Evolutionary conservation across 1,284 basidiomycete genomes (phyloP), one percentile per base, ranked within the genome.

Genomic region (Dichomitus squalens): DNA sequence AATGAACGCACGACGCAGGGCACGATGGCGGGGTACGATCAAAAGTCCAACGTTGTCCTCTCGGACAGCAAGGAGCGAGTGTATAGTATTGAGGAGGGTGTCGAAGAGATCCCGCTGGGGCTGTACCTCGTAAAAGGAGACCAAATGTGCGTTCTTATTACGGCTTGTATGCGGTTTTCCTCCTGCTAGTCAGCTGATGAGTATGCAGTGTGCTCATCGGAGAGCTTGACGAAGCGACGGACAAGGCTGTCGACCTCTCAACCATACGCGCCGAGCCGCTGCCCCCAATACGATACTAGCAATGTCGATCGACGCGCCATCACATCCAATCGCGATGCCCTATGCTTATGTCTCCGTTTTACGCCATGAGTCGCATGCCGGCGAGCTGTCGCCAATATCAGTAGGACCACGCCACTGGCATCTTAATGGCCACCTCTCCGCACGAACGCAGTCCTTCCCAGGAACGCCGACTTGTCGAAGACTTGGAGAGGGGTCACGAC

Each of bases 101-200:
- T 98, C 31, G 94, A 98, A 75, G 95, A 98, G 79, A 88, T 96
- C 11, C 91, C 94, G 0, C 79, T 99, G n/a, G 96, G 96, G 1
- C 79, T 99, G 47, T 99, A 99, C 74, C 87, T 99, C 64, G 92
- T 99, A 68, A 93, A 98, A 70, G 96, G 96, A 2, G 96, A 99
- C 71, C 96, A 96, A 81, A 95, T 97, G 96, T 98, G 62, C 69
- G 86, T 80, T 56, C 31, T 41, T 25, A n/a, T 52, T 48, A 9
- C 20, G 25, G 3, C 2, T 38, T 33, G 31, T 33, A 7, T 12
- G 7, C 12, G 7, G 12, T 33, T 33, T 12, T 33, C 31, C 31
- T 33, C n/a, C n/a, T n/a, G n/a, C n/a, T n/a, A n/a, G n/a, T n/a
- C n/a, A n/a, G n/a, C n/a, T n/a, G n/a, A n/a, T n/a, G n/a, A n/a